Evolutionary conservation across 1,284 basidiomycete genomes (phyloP), one percentile per base, ranked within the genome.

Genomic region (Ustanciosporium gigantosporum): DNA sequence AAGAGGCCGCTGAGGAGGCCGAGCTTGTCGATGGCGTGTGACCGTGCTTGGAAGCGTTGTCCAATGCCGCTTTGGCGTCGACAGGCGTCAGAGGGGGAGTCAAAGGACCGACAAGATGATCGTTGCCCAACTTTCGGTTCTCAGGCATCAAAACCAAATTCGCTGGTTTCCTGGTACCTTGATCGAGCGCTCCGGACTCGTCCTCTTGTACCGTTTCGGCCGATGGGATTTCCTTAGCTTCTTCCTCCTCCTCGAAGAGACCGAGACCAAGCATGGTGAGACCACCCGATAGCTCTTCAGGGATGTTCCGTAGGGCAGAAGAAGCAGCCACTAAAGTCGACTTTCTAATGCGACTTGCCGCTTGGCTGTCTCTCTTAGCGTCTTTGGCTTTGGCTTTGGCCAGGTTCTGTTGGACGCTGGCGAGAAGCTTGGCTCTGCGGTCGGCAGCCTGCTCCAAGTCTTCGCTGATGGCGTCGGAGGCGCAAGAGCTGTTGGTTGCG

Each of bases 401-500:
- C 22, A 56, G 21, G 39, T 67, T 67, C 38, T 55, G 31, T 41
- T 67, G 59, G 5, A 67, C 59, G 22, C 52, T 58, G 24, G 58
- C 59, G 4, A 67, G 53, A 11, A 67, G 48, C 44, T 51, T 62
- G 25, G 59, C 37, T 3, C 64, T 43, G 21, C 64, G 53, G 20
- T 59, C 51, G 7, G 59, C 64, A 3, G 64, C 56, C 4, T 39
- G 25, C 14, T 56, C 61, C 31, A 56, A 36, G 23, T 60, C 56
- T 14, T 62, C 64, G n/a, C 64, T 47, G 41, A 62, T 40, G 35
- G 51, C 29, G 43, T 67, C 64, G 8, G 64, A 58, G 46, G 40
- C 46, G 51, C 53, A 58, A 5, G 57, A 61, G 49, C 60, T 57
- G 48, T 59, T 66, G 60, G 59, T 67, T 38, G 52, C 47, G 21